phyloP scores from a whole-genome alignment of 2,329 filamentous ascomycete species.

The Ceratocystis ficicola region DNA sequence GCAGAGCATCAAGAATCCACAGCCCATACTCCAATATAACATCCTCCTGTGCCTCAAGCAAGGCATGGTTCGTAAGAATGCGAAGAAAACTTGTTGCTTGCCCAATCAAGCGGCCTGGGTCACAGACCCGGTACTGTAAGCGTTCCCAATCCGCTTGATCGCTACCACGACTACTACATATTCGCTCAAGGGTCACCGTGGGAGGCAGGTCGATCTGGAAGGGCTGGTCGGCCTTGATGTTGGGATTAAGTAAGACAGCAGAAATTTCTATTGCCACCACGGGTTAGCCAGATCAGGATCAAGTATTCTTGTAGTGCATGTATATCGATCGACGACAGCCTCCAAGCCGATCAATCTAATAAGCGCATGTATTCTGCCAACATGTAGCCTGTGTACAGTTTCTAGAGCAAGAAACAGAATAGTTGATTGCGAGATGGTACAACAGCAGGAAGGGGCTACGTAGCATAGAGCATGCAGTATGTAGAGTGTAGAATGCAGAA shows the following conservation, averaged over 20 bases:
- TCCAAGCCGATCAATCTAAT: neutral
- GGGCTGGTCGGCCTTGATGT: slow-evolving; percentile 22
- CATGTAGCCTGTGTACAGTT: neutral
- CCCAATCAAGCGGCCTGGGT: slow-evolving; percentile 35
- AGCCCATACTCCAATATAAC: slow-evolving; percentile 31
- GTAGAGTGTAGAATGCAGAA: neutral
- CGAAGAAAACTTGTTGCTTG: slow-evolving; percentile 37
- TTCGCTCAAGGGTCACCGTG: slow-evolving; percentile 30
- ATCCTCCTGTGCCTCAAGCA: slow-evolving; percentile 29
- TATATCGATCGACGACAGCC: too few relatives aligned
- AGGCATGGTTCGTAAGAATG: slow-evolving; percentile 34
- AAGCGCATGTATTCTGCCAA: neutral
- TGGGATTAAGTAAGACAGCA: slow-evolving; percentile 18
- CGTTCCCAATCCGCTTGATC: slow-evolving; percentile 25
- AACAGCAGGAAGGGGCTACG: too few relatives aligned
- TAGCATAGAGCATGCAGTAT: too few relatives aligned
- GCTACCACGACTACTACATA: slow-evolving; percentile 24
- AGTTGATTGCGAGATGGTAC: too few relatives aligned
- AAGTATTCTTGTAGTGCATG: neutral
- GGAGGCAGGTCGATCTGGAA: slow-evolving; percentile 32
- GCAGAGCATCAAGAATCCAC: slow-evolving; percentile 41
- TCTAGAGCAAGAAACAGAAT: neutral
- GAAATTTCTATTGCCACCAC: slow-evolving; percentile 17
- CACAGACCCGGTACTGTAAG: slow-evolving; percentile 33
- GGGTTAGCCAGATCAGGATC: slow-evolving; percentile 11